Conservation (phyloP, 352 stramenopile species). For the Aphanomyces stellatus region DNA sequence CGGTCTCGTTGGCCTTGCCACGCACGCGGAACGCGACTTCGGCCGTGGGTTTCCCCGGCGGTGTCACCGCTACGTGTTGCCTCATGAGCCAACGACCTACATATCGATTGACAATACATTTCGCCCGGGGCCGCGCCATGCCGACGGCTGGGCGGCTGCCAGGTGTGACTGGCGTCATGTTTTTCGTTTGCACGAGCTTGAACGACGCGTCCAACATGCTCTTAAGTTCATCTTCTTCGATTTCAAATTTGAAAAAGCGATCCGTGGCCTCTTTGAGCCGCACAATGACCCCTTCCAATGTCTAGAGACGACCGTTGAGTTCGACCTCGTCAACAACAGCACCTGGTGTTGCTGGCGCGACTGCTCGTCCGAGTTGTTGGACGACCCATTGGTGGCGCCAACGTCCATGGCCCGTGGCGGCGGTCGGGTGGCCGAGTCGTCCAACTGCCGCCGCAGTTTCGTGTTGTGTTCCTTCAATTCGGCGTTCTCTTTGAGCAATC, state of each 20-base stretch:
- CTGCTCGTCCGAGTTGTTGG: too few relatives aligned
- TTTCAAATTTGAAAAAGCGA: slow-evolving; percentile 90
- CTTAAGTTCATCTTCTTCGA: slow-evolving; percentile 89
- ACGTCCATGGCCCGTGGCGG: not conserved
- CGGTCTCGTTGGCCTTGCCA: slow-evolving; percentile 3
- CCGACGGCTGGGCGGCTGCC: slow-evolving; percentile 26
- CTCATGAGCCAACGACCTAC: not conserved
- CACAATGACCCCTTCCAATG: slow-evolving; percentile 50
- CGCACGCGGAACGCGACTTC: slow-evolving; percentile 63
- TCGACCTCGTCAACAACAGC: not conserved
- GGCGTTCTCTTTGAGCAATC: slow-evolving; percentile 55
- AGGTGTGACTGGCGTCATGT: not conserved
- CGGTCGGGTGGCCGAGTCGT: slow-evolving; percentile 28
- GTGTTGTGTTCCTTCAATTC: slow-evolving; percentile 52
- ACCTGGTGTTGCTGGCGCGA: not conserved
- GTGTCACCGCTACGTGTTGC: slow-evolving; percentile 17
- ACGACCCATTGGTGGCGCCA: too few relatives aligned
- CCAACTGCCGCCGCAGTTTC: slow-evolving; percentile 48
- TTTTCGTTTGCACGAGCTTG: slow-evolving; percentile 24
- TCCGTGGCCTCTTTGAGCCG: slow-evolving; percentile 72
- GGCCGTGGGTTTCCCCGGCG: not conserved
- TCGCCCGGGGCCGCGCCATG: not conserved
- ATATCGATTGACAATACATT: slow-evolving; percentile 1
- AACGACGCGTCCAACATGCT: slow-evolving; percentile 49
- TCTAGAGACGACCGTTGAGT: slow-evolving; percentile 24